A percentile compares a stretch with the other conserved stretches of the same genome.
Conservation (phyloP, 1,139 yeast species). For the Candida sp. region DNA sequence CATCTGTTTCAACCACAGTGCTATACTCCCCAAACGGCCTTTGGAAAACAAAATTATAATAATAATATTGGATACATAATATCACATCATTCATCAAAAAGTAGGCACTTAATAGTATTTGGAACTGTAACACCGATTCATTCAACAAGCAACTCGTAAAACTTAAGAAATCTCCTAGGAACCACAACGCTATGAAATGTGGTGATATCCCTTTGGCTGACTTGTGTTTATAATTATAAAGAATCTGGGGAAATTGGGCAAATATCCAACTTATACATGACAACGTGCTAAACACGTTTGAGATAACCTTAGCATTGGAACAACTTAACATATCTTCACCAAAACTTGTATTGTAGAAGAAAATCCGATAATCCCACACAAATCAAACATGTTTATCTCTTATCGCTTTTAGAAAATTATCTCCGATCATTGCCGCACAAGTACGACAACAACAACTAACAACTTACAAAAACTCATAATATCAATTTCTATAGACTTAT, state of each 20-base stretch:
- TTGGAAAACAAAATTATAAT: constrained; percentile 47
- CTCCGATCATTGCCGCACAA: too few species aligned
- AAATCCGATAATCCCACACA: too few species aligned
- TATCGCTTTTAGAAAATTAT: not conserved
- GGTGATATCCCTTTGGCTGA: constrained; percentile 87
- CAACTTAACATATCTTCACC: constrained; percentile 12
- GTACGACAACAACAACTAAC: not conserved
- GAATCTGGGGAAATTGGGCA: constrained; percentile 86
- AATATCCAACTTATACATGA: constrained; percentile 64
- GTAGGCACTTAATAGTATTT: constrained; percentile 68
- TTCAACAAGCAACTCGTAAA: constrained; percentile 79
- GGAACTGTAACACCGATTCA: constrained; percentile 69
- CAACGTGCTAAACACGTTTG: constrained; percentile 29
- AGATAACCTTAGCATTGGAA: constrained; percentile 14
- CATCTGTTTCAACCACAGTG: not conserved
- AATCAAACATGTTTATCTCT: not conserved
- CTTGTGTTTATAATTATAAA: constrained; percentile 68
- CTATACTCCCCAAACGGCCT: constrained; percentile 1
- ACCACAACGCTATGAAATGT: constrained; percentile 75
- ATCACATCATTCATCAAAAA: constrained; percentile 71
- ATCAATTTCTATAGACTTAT: not conserved
- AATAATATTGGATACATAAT: constrained; percentile 72
- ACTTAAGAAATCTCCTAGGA: constrained; percentile 80
- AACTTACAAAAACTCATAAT: not conserved
- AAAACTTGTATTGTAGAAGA: too few species aligned